Conservation (phyloP, 345 rosid genomes). For the Salix koriyanagi region DNA sequence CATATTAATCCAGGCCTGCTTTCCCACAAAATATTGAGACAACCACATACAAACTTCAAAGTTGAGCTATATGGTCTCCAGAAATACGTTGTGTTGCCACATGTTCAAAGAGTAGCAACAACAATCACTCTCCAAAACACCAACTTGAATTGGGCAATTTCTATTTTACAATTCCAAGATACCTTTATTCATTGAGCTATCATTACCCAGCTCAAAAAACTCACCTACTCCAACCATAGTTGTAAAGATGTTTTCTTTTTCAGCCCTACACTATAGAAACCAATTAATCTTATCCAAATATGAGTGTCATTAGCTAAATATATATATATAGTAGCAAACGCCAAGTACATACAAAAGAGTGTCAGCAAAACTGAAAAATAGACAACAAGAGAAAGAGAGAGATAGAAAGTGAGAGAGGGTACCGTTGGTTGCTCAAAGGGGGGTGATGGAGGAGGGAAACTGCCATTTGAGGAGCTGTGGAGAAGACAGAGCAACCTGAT, state of each 20-base stretch:
- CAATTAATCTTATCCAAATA: neutral
- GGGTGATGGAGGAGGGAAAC: conserved; percentile 7
- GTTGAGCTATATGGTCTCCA: neutral
- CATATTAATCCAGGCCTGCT: too few species aligned
- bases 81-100: neutral
- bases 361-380: neutral
- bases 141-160: neutral
- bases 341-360: neutral
- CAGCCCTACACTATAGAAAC: neutral
- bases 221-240: neutral
- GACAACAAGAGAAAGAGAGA: neutral
- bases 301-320: neutral
- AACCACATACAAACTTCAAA: too few species aligned
- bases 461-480: conserved; percentile 9
- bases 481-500: neutral
- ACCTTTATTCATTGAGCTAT: neutral
- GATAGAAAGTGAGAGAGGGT: neutral
- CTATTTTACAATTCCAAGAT: neutral
- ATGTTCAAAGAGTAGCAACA: neutral
- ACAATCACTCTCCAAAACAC: neutral
- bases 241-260: too few species aligned
- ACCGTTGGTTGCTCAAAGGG: conserved; percentile 1
- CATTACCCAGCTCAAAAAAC: neutral
- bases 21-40: too few species aligned
- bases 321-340: neutral